phyloP scores from a whole-genome alignment of 2,329 filamentous ascomycete genomes.

The Lasiodiplodia gonubiensis region DNA sequence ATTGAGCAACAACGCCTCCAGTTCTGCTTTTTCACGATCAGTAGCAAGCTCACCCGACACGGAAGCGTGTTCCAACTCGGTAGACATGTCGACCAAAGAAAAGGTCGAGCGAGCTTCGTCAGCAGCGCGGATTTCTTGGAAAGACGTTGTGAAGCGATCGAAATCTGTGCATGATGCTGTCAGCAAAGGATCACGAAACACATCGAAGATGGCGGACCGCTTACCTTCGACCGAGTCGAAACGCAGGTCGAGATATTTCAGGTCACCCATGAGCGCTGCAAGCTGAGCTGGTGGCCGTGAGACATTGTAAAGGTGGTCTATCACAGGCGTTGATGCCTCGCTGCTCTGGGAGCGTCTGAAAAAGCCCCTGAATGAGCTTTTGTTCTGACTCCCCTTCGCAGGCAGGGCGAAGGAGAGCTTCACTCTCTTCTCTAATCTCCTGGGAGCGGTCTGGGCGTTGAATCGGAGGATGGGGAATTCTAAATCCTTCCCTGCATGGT shows the following conservation, averaged over 20 bases:
- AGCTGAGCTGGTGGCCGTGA: background rate
- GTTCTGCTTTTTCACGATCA: conserved; percentile 4
- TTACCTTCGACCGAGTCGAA: conserved; percentile 15
- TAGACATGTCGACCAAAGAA: background rate
- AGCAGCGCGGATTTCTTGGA: conserved; percentile 1
- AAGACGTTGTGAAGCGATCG: background rate
- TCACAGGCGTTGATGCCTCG: background rate
- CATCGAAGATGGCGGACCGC: no score
- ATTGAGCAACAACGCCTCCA: background rate
- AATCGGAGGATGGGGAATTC: conserved; percentile 16
- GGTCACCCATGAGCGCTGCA: conserved; percentile 8
- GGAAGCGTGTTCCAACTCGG: conserved; percentile 10
- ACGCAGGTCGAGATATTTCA: conserved; percentile 14
- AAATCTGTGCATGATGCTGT: background rate
- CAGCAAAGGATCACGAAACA: background rate
- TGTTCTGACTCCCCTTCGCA: background rate
- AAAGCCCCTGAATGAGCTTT: background rate
- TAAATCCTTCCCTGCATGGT: background rate
- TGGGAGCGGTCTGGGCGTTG: background rate
- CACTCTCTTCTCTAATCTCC: conserved; percentile 11
- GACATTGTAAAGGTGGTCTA: background rate
- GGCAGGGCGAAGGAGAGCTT: conserved; percentile 5
- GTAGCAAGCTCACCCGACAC: background rate
- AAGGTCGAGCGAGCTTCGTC: conserved; percentile 5
- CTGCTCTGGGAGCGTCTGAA: conserved; percentile 1